Conservation (phyloP, 352 stramenopile genomes). For the Globisporangium cystogenes region DNA sequence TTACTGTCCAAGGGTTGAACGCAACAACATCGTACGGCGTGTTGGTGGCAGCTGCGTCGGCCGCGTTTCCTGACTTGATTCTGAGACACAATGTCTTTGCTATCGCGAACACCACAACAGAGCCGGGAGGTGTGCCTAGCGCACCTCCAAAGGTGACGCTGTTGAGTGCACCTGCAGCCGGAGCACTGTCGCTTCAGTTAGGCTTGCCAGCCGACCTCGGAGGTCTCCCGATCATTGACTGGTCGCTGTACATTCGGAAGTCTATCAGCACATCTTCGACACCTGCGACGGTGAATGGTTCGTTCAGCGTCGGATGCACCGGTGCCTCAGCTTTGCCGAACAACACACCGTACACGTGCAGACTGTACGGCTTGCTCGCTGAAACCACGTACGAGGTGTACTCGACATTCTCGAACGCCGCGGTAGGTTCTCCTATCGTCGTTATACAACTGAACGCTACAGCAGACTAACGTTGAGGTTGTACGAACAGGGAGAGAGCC, state of each 20-base stretch:
- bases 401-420: constrained; percentile 27
- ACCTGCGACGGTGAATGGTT: background rate
- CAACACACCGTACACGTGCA: constrained; percentile 18
- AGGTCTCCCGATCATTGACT: constrained; percentile 25
- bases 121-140: constrained; percentile 13
- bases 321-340: background rate
- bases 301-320: constrained; percentile 7
- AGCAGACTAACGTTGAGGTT: no score
- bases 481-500: constrained; percentile 24
- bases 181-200: constrained; percentile 34
- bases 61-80: constrained; percentile 16
- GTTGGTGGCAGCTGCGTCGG: constrained; percentile 18
- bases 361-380: constrained; percentile 26
- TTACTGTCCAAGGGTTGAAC: constrained; percentile 19
- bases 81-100: background rate
- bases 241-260: constrained; percentile 29
- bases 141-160: constrained; percentile 13
- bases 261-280: background rate
- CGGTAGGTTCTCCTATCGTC: constrained; percentile 14
- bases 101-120: constrained; percentile 16
- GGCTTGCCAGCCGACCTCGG: constrained; percentile 22
- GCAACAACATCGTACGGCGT: constrained; percentile 34
- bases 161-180: constrained; percentile 19
- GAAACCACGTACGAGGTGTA: constrained; percentile 44
- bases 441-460: background rate